Base-by-base conservation (phyloP, 352 stramenopile species). In the Globisporangium cederbergense region DNA sequence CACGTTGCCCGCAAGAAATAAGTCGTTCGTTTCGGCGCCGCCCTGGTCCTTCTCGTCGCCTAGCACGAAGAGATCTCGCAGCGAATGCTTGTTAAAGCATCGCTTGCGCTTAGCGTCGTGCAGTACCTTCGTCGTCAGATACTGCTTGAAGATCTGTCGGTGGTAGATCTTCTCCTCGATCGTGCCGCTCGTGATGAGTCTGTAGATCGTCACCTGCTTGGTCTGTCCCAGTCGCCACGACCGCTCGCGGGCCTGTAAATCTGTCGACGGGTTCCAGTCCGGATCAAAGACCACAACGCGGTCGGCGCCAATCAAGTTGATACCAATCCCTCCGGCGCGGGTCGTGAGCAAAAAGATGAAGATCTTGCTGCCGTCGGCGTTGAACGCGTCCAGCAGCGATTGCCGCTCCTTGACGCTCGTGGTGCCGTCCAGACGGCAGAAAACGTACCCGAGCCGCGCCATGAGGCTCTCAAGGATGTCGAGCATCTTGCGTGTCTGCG, bases 121-220 rank as follows among this genome's bases (percentile, higher is more conserved):
- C 49, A 99, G 75, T 2, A 99, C 92, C 60, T 98, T 97, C 67
- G 98, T 98, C 0, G 97, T 98, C 18, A 99, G 67, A 38, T 98
- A 98, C 71, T 98, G 97, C 74, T 99, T 99, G 83, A 99, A 99
- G 53, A 99, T 99, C 74, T 98, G 96, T 0, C 97, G 77, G 65
- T 99, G 97, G 77, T 99, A 99, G 52, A 99, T 99, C 67, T 99
- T 99, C 70, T 99, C 98, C 78, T 99, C 98, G 62, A 99, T 99
- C 25, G 98, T 99, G 4, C 97, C 97, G 40, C 88, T 93, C 42
- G 92, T 98, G 60, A 99, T 98, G 1, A 99, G 73, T 1, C 88
- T 69, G 53, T 95, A 96, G 18, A 96, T 89, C 7, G 86, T 95
- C n/a, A 96, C 88, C 38, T 78, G 79, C 65, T 93, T 93, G 18